Conservation (phyloP, 495 filamentous ascomycete species). For the Pyrenula aspistea region DNA sequence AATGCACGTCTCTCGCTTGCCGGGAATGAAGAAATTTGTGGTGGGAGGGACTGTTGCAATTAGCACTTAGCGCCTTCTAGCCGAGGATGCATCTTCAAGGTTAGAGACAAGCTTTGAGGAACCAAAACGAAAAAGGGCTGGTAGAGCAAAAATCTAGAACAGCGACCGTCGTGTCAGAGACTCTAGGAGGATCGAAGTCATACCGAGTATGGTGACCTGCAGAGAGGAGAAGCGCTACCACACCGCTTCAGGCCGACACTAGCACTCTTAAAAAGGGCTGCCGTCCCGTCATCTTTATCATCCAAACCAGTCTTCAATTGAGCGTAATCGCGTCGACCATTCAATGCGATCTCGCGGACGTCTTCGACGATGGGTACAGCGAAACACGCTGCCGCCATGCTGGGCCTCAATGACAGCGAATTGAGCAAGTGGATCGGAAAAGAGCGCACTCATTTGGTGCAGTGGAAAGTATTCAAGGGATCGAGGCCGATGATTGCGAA, state of each 20-base stretch:
- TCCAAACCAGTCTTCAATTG: constrained; percentile 1
- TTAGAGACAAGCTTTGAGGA: neutral
- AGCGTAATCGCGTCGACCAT: neutral
- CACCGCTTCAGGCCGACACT: neutral
- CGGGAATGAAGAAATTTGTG: neutral
- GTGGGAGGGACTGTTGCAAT: neutral
- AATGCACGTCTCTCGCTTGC: neutral
- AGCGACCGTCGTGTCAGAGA: neutral
- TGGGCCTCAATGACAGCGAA: neutral
- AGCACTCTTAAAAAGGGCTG: neutral
- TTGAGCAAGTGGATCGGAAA: neutral
- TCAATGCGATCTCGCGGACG: neutral
- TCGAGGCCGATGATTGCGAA: neutral
- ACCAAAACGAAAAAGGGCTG: neutral
- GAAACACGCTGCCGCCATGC: neutral
- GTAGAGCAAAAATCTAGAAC: neutral
- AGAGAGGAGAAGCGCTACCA: neutral
- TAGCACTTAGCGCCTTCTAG: neutral
- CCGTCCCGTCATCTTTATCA: neutral
- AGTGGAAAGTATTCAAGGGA: neutral
- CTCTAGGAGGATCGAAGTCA: neutral
- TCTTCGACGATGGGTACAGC: neutral
- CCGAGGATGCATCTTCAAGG: neutral
- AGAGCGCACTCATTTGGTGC: neutral
- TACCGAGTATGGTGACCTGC: neutral